Percentiles rank a stretch among this genome's conserved stretches.
Conservation (phyloP, 495 filamentous ascomycete species). For the Penicillium pulvis region DNA sequence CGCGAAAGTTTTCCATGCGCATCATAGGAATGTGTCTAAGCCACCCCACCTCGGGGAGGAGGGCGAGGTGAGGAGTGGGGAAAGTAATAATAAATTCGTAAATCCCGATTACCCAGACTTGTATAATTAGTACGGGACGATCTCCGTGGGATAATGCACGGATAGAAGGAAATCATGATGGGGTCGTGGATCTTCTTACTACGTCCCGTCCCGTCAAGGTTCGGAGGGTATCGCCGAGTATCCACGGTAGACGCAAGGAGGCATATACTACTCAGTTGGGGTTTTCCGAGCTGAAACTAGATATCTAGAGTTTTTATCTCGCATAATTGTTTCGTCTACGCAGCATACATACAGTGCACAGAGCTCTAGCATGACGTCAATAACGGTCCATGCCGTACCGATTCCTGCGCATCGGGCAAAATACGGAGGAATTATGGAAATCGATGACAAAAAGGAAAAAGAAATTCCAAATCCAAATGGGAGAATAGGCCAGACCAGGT, state of each 20-base stretch:
- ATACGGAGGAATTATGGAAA: slow-evolving; percentile 14
- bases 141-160: background rate
- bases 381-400: slow-evolving; percentile 12
- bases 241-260: slow-evolving; percentile 44
- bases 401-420: slow-evolving; percentile 23
- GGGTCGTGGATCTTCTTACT: slow-evolving; percentile 23
- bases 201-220: slow-evolving; percentile 54
- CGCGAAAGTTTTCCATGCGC: slow-evolving; percentile 24
- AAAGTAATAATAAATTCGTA: background rate
- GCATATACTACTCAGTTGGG: background rate
- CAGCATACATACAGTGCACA: slow-evolving; percentile 12
- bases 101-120: background rate
- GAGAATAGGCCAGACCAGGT: background rate
- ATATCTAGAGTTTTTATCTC: background rate
- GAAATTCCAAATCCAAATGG: background rate
- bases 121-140: slow-evolving; percentile 1
- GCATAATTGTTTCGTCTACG: background rate
- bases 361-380: slow-evolving; percentile 25
- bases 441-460: slow-evolving; percentile 1
- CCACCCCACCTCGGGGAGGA: slow-evolving; percentile 18
- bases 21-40: slow-evolving; percentile 22
- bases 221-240: slow-evolving; percentile 40
- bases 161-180: background rate
- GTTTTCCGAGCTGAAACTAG: background rate
- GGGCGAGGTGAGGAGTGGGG: background rate